Evolutionary conservation across 768 basidiomycete genomes (phyloP).

Genomic region (Xerocomellus chrysenteron): DNA sequence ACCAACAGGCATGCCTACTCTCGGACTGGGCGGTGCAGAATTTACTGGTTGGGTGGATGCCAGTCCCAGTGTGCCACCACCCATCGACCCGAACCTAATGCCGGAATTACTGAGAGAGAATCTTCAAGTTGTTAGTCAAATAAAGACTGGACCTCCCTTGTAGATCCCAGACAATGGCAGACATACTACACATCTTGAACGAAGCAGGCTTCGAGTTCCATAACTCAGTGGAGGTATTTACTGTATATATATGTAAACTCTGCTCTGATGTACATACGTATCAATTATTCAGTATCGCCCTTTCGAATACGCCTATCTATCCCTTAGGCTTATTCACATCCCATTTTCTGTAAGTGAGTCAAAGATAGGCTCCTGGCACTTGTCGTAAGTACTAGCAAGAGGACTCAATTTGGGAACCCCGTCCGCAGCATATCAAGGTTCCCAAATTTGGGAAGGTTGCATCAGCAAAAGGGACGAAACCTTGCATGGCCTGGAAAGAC

Average conservation of each 20-base stretch:
- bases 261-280: conserved; percentile 13
- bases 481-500: too few relatives aligned
- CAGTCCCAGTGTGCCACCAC: conserved; percentile 35
- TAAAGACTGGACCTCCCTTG: conserved; percentile 38
- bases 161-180: conserved; percentile 21
- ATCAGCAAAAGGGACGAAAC: too few relatives aligned
- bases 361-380: too few relatives aligned
- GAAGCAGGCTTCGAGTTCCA: conserved; percentile 9
- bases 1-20: conserved; percentile 41
- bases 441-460: too few relatives aligned
- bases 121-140: conserved; percentile 61
- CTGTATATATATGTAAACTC: not conserved
- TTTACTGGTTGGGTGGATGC: conserved; percentile 58
- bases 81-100: conserved; percentile 45
- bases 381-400: too few relatives aligned
- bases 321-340: not conserved
- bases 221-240: conserved; percentile 7
- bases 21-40: conserved; percentile 55
- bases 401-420: too few relatives aligned
- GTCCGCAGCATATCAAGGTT: too few relatives aligned
- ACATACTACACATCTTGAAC: conserved; percentile 3
- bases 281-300: conserved; percentile 1
- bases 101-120: conserved; percentile 80
- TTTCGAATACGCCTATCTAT: not conserved
- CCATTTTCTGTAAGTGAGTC: too few relatives aligned